Conservation (phyloP, 164 flowering plant genomes). For the Magnolia sinica region DNA sequence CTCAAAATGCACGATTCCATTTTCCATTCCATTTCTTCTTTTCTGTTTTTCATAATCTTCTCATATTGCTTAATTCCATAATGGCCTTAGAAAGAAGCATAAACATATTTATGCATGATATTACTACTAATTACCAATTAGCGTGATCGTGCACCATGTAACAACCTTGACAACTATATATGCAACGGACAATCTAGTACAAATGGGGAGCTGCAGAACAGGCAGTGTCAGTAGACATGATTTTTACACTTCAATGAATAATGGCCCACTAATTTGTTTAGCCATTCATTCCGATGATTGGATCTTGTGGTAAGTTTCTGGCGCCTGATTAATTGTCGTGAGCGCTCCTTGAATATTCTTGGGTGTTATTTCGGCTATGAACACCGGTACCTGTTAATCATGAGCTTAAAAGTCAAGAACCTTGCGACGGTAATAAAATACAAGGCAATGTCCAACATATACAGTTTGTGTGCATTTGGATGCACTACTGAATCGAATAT, state of each 20-base stretch:
- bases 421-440: not conserved
- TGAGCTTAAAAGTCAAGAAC: not conserved
- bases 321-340: slow-evolving; percentile 70
- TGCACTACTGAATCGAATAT: not conserved
- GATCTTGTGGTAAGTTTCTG: not conserved
- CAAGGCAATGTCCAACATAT: too few relatives aligned
- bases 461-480: too few relatives aligned
- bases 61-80: not conserved
- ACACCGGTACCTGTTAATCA: slow-evolving; percentile 64
- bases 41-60: not conserved
- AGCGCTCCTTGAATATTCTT: slow-evolving; percentile 73
- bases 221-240: not conserved
- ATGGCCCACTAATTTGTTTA: not conserved
- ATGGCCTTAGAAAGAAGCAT: not conserved
- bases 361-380: slow-evolving; percentile 88
- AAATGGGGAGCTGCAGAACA: slow-evolving; percentile 58
- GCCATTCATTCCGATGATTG: not conserved
- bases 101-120: not conserved
- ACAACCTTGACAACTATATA: slow-evolving; percentile 69
- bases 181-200: slow-evolving; percentile 56
- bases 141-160: slow-evolving; percentile 62
- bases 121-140: slow-evolving; percentile 40
- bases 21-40: not conserved
- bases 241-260: too few relatives aligned
- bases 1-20: not conserved